phyloP scores from a whole-genome alignment of 208 protist species.

The Wallacemonas sp. region DNA sequence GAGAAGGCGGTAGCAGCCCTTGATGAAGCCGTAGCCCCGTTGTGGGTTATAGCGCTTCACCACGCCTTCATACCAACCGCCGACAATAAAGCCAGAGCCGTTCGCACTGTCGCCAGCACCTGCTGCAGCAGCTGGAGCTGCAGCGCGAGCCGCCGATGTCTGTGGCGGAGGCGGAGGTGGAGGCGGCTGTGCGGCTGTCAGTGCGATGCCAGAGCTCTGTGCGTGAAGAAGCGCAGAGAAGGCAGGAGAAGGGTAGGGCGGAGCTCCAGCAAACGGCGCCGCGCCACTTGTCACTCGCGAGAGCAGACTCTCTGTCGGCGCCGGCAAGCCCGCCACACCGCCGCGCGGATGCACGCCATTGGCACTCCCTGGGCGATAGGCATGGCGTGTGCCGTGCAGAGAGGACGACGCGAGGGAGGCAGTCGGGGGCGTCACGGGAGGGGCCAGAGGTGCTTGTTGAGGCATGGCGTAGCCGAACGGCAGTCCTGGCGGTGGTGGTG shows the following conservation, averaged over 20 bases:
- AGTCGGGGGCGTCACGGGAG: too few relatives aligned
- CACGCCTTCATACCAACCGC: slow-evolving; percentile 56
- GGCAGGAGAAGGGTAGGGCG: too few relatives aligned
- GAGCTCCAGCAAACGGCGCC: too few relatives aligned
- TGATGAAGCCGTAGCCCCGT: slow-evolving; percentile 74
- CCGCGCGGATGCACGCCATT: too few relatives aligned
- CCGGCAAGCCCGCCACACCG: background rate
- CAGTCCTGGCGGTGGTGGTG: background rate
- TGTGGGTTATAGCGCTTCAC: slow-evolving; percentile 81
- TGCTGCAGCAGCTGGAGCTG: background rate
- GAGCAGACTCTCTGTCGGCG: background rate
- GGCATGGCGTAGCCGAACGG: too few relatives aligned
- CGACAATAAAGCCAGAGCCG: slow-evolving; percentile 39
- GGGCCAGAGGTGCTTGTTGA: too few relatives aligned
- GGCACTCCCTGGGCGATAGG: too few relatives aligned
- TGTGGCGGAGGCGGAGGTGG: background rate
- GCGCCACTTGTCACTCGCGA: background rate
- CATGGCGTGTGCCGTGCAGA: too few relatives aligned
- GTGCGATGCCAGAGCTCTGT: too few relatives aligned
- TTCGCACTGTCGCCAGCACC: slow-evolving; percentile 24
- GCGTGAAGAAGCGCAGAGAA: too few relatives aligned
- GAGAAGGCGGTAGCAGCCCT: slow-evolving; percentile 37
- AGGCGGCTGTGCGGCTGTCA: too few relatives aligned
- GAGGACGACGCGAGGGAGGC: too few relatives aligned
- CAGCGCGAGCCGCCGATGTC: background rate